Base-by-base conservation (phyloP, 805 yeast genomes). In the Yarrowia bubula region DNA sequence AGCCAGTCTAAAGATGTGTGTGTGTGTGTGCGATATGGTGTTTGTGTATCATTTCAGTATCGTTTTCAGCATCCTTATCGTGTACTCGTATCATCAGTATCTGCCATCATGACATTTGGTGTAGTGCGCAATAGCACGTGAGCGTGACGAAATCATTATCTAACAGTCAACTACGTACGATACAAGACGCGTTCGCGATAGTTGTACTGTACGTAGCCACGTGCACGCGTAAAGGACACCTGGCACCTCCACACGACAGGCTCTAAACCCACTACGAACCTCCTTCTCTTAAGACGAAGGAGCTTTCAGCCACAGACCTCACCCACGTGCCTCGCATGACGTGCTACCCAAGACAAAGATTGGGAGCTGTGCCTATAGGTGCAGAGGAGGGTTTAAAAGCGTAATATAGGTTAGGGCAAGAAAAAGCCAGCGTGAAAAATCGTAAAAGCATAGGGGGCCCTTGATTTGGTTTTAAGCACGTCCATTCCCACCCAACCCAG, bases 251-350 rank as follows among this genome's bases (percentile, higher is more conserved):
- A 22, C 28, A 5, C 28, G 5, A 22, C 28, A 22, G 28, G 28
- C 28, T 22, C 28, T 22, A 22, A 22, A 22, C 28, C 28, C 28
- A 22, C 28, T 22, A 22, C 28, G 5, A 5, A 5, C 28, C 28
- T 22, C 28, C 28, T 22, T 22, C 28, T 22, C 28, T 22, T 22
- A 22, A 22, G 28, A 22, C n/a, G 28, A 15, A n/a, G 4, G 38
- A 32, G 51, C 51, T 55, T n/a, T 31, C 61, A 55, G 61, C 61
- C 61, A 55, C 61, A 55, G 61, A 31, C 28, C 41, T n/a, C 15
- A 55, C 61, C 61, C 61, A 55, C 61, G 61, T 55, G 61, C 61
- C n/a, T 55, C 39, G 46, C 58, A 51, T 51, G 58, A 55, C 61
- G 47, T 55, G 61, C 61, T 55, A 55, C 47, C 10, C n/a, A 31